A percentile compares a stretch with the other conserved stretches of the same genome.
phyloP scores from a whole-genome alignment of 2,329 filamentous ascomycete species.

The Calonectria hawksworthii region DNA sequence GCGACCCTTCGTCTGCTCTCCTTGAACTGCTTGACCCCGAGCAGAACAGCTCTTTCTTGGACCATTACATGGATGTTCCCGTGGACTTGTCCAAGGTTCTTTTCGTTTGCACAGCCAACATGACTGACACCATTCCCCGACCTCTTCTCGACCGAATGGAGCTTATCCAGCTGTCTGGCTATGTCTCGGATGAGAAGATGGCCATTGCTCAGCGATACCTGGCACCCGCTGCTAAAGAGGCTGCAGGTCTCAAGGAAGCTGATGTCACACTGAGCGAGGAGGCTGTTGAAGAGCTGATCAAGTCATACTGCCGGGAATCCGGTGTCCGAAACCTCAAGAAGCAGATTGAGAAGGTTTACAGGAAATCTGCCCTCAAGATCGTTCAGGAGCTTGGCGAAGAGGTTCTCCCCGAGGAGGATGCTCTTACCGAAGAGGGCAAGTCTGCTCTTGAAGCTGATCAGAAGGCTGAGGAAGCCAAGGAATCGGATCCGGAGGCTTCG shows the following conservation, averaged over 20 bases:
- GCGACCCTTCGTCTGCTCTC: slow-evolving; percentile 93
- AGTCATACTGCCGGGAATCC: slow-evolving; percentile 97
- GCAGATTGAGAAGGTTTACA: slow-evolving; percentile 99
- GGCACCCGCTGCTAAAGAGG: slow-evolving; percentile 92
- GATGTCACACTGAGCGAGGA: slow-evolving; percentile 89
- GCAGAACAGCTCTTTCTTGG: slow-evolving; percentile 96
- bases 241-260: slow-evolving; percentile 90
- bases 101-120: slow-evolving; percentile 98
- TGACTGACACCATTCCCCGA: slow-evolving; percentile 97
- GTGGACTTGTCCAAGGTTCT: slow-evolving; percentile 97
- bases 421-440: slow-evolving; percentile 88
- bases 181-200: slow-evolving; percentile 99
- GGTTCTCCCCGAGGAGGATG: slow-evolving; percentile 82
- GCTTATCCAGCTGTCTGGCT: slow-evolving; percentile 94
- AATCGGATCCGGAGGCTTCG: slow-evolving; percentile 43
- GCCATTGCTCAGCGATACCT: slow-evolving; percentile 96
- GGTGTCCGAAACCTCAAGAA: slow-evolving; percentile 99
- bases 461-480: slow-evolving; percentile 67
- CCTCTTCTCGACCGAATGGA: slow-evolving; percentile 98
- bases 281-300: slow-evolving; percentile 96
- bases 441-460: slow-evolving; percentile 78
- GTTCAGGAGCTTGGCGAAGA: slow-evolving; percentile 94
- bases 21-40: slow-evolving; percentile 96
- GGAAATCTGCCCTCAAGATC: slow-evolving; percentile 97
- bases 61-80: slow-evolving; percentile 98